Conservation (phyloP, 177 flowering plant genomes). For the Telopea speciosissima region DNA sequence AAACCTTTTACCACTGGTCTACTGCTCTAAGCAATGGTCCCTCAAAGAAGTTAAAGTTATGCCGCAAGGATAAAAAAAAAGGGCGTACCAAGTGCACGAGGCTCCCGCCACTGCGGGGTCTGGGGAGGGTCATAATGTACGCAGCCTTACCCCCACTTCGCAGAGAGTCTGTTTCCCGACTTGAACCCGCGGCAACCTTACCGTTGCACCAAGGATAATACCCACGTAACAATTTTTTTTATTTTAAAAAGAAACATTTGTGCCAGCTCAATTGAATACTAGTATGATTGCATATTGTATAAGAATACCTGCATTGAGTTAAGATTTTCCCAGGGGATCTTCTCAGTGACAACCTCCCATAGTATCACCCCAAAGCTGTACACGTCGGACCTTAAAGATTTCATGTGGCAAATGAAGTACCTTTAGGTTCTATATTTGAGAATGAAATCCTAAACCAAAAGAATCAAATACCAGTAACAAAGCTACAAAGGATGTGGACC, state of each 20-base stretch:
- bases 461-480: background rate
- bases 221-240: too few species aligned
- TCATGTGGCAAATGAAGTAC: constrained; percentile 1
- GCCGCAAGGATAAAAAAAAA: too few species aligned
- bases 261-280: background rate
- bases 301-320: constrained; percentile 89
- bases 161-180: too few species aligned
- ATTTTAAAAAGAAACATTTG: background rate
- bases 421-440: constrained; percentile 1
- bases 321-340: constrained; percentile 96
- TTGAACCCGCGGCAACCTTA: too few species aligned
- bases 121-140: too few species aligned
- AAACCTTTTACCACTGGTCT: too few species aligned
- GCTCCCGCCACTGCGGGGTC: too few species aligned
- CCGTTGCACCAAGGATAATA: too few species aligned
- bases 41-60: too few species aligned
- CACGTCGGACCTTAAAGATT: constrained; percentile 65
- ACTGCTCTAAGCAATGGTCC: too few species aligned
- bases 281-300: background rate
- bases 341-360: constrained; percentile 96
- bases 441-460: background rate
- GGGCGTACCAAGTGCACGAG: too few species aligned
- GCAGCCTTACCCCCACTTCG: too few species aligned
- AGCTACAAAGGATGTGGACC: background rate
- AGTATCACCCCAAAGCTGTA: constrained; percentile 91